These are phyloP conservation scores for Auriscalpium orientale DNA, from an alignment of 768 basidiomycete species.

Conservation along the genomic window DNA sequence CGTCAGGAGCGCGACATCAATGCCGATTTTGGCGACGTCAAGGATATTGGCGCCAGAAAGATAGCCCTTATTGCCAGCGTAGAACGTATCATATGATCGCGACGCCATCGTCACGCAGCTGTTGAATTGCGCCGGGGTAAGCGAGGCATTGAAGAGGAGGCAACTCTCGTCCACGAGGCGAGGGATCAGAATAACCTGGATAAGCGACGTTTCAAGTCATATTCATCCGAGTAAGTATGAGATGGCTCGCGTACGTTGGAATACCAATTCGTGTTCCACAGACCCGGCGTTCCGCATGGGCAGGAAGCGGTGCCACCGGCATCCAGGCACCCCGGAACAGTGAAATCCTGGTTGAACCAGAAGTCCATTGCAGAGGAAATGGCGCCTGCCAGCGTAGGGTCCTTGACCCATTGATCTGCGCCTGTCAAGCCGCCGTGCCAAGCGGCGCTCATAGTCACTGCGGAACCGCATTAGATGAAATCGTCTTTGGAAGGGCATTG, in stretches of 20 bases:
- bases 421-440: conserved; percentile 17
- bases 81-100: conserved; percentile 14
- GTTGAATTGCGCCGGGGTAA: conserved; percentile 3
- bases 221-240: not conserved
- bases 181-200: conserved; percentile 14
- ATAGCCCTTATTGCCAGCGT: conserved; percentile 23
- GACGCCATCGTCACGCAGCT: conserved; percentile 9
- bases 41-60: conserved; percentile 60
- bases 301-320: conserved; percentile 18
- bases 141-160: conserved; percentile 11
- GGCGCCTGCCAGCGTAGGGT: conserved; percentile 11
- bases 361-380: conserved; percentile 20
- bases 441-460: conserved; percentile 18
- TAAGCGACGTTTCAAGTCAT: not conserved
- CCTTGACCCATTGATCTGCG: conserved; percentile 6
- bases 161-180: conserved; percentile 10
- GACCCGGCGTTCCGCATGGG: conserved; percentile 23
- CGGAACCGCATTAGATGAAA: not conserved
- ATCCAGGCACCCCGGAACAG: conserved; percentile 20
- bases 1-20: conserved; percentile 9
- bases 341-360: conserved; percentile 25
- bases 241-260: conserved; percentile 7
- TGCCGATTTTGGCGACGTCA: conserved; percentile 45
- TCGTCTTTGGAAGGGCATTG: not conserved
- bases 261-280: conserved; percentile 16